phyloP scores from a whole-genome alignment of 1,139 yeast genomes.

The Hemisphaericaspora xylofermentans region DNA sequence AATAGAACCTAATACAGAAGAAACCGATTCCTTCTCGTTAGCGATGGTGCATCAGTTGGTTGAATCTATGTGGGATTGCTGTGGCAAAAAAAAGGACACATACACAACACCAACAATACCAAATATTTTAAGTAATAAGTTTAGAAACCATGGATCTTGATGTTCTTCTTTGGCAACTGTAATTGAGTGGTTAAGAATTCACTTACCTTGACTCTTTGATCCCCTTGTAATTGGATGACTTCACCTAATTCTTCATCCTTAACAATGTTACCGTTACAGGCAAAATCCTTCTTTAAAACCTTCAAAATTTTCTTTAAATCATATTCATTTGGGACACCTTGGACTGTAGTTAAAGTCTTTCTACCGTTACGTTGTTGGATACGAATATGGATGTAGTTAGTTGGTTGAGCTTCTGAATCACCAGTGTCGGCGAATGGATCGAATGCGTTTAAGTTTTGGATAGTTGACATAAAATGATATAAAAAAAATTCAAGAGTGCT shows the following conservation, averaged over 20 bases:
- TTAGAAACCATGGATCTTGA: slow-evolving; percentile 97
- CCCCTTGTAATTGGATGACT: slow-evolving; percentile 97
- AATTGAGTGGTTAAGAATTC: slow-evolving; percentile 88
- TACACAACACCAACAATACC: background rate
- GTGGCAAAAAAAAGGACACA: background rate
- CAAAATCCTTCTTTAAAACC: slow-evolving; percentile 95
- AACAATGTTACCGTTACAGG: slow-evolving; percentile 98
- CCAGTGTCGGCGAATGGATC: slow-evolving; percentile 99
- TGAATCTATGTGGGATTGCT: background rate
- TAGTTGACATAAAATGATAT: slow-evolving; percentile 66
- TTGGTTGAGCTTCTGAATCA: slow-evolving; percentile 96
- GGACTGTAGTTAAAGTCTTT: slow-evolving; percentile 97
- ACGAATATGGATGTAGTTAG: slow-evolving; percentile 96
- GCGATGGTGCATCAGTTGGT: background rate
- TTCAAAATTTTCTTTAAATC: slow-evolving; percentile 92
- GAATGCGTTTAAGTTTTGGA: slow-evolving; percentile 96
- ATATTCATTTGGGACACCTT: slow-evolving; percentile 94
- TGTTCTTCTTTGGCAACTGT: slow-evolving; percentile 90
- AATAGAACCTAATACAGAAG: background rate
- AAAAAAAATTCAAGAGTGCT: background rate
- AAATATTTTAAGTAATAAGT: background rate
- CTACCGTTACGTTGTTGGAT: slow-evolving; percentile 99
- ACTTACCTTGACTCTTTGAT: slow-evolving; percentile 94
- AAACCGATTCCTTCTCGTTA: background rate
- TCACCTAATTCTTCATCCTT: slow-evolving; percentile 96